Conservation (phyloP, 2,329 filamentous ascomycete genomes). For the Ophiostoma populinum region DNA sequence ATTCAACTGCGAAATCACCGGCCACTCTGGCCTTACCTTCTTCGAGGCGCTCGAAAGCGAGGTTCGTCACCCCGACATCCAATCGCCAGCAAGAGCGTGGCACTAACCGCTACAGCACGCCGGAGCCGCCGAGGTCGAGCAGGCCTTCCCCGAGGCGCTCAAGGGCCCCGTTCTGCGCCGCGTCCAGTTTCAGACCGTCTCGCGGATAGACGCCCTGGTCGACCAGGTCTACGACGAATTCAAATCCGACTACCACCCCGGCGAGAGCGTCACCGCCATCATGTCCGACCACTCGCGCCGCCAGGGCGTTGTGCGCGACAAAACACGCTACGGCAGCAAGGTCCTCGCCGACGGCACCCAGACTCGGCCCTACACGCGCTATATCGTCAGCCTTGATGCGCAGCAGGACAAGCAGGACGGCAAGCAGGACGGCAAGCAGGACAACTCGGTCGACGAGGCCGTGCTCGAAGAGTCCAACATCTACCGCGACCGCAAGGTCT, state of each 20-base stretch:
- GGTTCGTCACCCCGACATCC: too few relatives aligned
- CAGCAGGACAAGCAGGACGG: constrained; percentile 42
- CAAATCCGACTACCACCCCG: constrained; percentile 79
- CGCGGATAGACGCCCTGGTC: constrained; percentile 68
- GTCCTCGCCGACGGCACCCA: constrained; percentile 50
- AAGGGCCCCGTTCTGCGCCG: constrained; percentile 80
- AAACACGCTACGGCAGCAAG: constrained; percentile 55
- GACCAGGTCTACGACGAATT: constrained; percentile 60
- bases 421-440: too few relatives aligned
- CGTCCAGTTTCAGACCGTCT: constrained; percentile 81
- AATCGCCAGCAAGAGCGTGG: too few relatives aligned
- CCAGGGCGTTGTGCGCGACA: constrained; percentile 66
- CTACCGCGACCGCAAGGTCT: constrained; percentile 72
- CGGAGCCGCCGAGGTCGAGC: constrained; percentile 77
- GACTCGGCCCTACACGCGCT: constrained; percentile 56
- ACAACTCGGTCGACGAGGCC: constrained; percentile 58
- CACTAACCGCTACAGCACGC: constrained; percentile 34
- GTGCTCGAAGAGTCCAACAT: constrained; percentile 70
- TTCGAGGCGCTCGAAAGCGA: constrained; percentile 87
- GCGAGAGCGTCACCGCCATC: constrained; percentile 63
- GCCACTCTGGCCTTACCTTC: constrained; percentile 78
- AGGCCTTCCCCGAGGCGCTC: constrained; percentile 76
- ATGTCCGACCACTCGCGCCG: constrained; percentile 50
- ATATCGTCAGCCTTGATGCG: constrained; percentile 61
- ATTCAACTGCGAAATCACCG: constrained; percentile 93